Evolutionary conservation across 1,139 yeast species (phyloP), one percentile per base, ranked within the genome.

Genomic region (Eremothecium gossypii): DNA sequence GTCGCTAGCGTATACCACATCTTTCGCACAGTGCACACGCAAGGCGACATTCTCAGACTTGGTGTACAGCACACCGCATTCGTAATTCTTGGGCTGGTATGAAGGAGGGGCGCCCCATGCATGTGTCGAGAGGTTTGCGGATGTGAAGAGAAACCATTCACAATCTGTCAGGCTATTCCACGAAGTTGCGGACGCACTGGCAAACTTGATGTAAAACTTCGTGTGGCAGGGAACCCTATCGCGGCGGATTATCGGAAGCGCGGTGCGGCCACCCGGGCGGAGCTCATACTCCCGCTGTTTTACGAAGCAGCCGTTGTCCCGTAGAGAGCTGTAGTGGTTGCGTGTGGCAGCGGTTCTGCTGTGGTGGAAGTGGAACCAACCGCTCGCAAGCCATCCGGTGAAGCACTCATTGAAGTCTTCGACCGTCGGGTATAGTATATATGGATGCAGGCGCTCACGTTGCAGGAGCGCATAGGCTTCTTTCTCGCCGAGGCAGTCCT

Each of bases 111-210:
- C 64, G 0, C 89, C 89, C 87, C 87, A 80, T 0, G 87, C 87
- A 47, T 76, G 79, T 42, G 72, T 71, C 26, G 84, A 77, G 30
- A 79, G 54, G 54, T 81, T 81, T 34, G 80, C 79, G 45, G 84
- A 77, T 1, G 84, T 79, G 58, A 78, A 66, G n/a, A 78, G 52
- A 11, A 76, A 71, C 86, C 87, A 81, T 10, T 14, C 27, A 17
- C 37, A 34, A 42, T 73, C 70, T 2, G 79, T 51, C 23, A 17
- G 6, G 1, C 74, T 60, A 23, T 62, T 49, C 64, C 77, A 78
- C 39, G 45, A 40, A 12, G 9, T n/a, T 20, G 37, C 29, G 1
- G 69, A 53, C 50, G 75, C 76, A 12, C 46, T 44, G 4, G 51
- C 68, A 59, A 69, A 74, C 58, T 62, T 71, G 68, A 66, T 45